Evolutionary conservation across 176 grass and related monocot genomes (phyloP).

Genomic region (Echinochloa phyllopogon): DNA sequence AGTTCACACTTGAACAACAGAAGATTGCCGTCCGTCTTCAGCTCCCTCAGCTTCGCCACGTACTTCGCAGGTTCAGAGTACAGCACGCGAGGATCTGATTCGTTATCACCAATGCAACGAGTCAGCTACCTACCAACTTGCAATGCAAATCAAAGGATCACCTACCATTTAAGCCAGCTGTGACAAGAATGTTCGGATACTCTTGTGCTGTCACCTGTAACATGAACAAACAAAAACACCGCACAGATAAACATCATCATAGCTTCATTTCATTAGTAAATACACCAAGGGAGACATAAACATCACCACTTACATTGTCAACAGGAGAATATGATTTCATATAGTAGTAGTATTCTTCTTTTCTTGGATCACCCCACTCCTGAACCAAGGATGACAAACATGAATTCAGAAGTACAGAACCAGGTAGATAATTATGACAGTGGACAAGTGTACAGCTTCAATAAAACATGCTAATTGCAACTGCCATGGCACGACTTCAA

Average conservation of each 20-base stretch:
- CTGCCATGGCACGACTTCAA: not conserved
- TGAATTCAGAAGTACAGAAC: not conserved
- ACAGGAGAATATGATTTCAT: slow-evolving; percentile 98
- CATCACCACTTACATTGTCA: slow-evolving; percentile 74
- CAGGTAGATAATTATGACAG: slow-evolving; percentile 1
- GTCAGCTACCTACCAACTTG: not conserved
- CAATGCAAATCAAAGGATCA: not conserved
- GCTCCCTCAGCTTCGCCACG: slow-evolving; percentile 80
- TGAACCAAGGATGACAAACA: slow-evolving; percentile 46
- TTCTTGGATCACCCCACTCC: slow-evolving; percentile 97
- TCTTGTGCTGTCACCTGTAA: slow-evolving; percentile 68
- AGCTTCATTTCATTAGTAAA: not conserved
- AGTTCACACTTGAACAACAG: slow-evolving; percentile 84
- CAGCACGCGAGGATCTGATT: slow-evolving; percentile 73
- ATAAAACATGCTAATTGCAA: not conserved
- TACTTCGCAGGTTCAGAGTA: slow-evolving; percentile 89
- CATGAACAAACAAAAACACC: slow-evolving; percentile 16
- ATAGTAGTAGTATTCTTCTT: slow-evolving; percentile 90
- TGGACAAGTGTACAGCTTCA: not conserved
- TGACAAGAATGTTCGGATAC: slow-evolving; percentile 88
- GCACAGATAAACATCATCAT: not conserved
- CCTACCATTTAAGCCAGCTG: slow-evolving; percentile 89
- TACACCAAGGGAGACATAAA: not conserved
- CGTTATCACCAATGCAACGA: not conserved
- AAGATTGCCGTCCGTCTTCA: slow-evolving; percentile 73